Base-by-base conservation (phyloP, 1,139 yeast species). In the Candida smagusa region DNA sequence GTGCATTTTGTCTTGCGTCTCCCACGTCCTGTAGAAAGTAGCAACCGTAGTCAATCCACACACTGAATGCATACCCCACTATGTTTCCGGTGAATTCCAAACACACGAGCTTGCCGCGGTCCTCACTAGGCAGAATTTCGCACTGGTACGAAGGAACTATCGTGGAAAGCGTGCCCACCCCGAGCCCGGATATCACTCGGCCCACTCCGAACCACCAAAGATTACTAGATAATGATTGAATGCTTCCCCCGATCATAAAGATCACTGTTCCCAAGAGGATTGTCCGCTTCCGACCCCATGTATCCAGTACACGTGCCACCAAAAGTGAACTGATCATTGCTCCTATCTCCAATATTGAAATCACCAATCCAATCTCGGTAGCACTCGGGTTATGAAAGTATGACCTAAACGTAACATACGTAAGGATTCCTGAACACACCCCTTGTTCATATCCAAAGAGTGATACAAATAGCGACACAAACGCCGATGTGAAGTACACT, bases 391-490 rank as follows among this genome's bases (percentile, higher is more conserved):
- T 46, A 44, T 68, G 44, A 47, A 74, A 76, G 51, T 66, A 74
- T 30, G 49, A 45, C 21, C 72, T 72, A 45, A 83, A 73, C 2
- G 77, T 70, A 12, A 57, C 68, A 43, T 61, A 70, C n/a, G 74
- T 69, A 35, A 70, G 54, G 32, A 88, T 79, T 3, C 95, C 92
- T 26, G 88, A 79, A 79, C 90, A 85, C 34, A 87, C 95, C 39
- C 96, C 96, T 61, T 88, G 96, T 56, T 88, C 96, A 59, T 85
- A 88, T 4, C 96, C 96, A 56, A 87, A 88, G 25, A 88, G 67
- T 40, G 88, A 82, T 9, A 88, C 95, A 38, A 95, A 94, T 6
- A 86, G 66, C 25, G 90, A 81, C 13, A 87, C 95, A 59, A 87
- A 87, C 8, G 84, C 79, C 1, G 90, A 79, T 2, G 95, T 86